Base-by-base conservation (phyloP, 306 rosid genomes). In the Prosopis cineraria region DNA sequence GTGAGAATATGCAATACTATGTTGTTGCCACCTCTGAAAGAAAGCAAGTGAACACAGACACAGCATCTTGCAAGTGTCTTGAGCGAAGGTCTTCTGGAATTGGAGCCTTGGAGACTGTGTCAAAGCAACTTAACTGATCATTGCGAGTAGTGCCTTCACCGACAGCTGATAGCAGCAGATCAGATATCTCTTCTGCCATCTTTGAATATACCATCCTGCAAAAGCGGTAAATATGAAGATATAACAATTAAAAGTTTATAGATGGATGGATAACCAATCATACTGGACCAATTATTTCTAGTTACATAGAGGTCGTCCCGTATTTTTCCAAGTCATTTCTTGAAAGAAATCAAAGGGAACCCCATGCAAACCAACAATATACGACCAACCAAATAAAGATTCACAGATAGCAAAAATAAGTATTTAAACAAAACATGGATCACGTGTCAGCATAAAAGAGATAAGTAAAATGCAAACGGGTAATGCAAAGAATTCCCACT, bases 131-230 rank as follows among this genome's bases (percentile, higher is more conserved):
- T 34, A 92, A 87, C 79, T 91, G 97, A 31, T 80, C 88, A 69
- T 91, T 96, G 52, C 97, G 87, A 17, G 87, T 75, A 29, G 88
- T 78, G 71, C 89, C 89, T 36, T 95, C 97, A 1, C 88, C 86
- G 7, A 89, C 80, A 80, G 77, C 84, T 44, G 89, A 87, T 59
- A 92, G 88, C 79, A 95, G 91, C 82, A 89, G 75, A 43, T 86
- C 82, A 79, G 93, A 81, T 66, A 92, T 85, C 84, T 92, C 93
- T 47, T 93, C 83, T 0, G 89, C 95, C 98, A 95, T 95, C 87
- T 89, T 92, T n/a, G 98, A 92, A 87, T 86, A 92, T 41, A 74
- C 96, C 73, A 89, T 87, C 78, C 98, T 95, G 87, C 78, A 81
- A 31, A 58, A 72, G 72, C 47, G 27, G 60, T 7, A 53, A 73